Conservation (phyloP, 768 basidiomycete genomes). For the Candolleomyces eurysporus region DNA sequence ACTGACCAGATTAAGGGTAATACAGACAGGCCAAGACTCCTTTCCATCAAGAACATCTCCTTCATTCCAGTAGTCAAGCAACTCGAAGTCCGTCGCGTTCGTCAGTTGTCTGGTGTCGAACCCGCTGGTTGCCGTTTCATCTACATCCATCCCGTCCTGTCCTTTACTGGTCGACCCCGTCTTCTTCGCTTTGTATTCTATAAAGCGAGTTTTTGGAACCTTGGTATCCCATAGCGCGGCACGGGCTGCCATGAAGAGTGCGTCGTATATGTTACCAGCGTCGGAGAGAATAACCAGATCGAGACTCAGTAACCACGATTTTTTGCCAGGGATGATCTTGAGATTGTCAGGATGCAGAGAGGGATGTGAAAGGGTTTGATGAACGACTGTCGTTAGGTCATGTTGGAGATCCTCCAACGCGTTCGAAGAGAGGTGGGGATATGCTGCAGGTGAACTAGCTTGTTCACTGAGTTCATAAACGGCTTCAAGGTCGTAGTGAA, state of each 20-base stretch:
- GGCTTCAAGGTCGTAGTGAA: not conserved
- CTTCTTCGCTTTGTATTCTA: constrained; percentile 59
- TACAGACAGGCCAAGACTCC: constrained; percentile 70
- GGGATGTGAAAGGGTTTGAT: constrained; percentile 62
- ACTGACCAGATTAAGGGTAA: constrained; percentile 77
- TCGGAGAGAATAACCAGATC: constrained; percentile 76
- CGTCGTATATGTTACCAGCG: constrained; percentile 74
- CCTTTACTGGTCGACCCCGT: constrained; percentile 8
- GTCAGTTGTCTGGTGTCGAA: constrained; percentile 54
- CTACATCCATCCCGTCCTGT: constrained; percentile 55
- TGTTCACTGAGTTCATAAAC: not conserved
- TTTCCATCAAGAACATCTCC: constrained; percentile 64
- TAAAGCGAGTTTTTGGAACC: constrained; percentile 68
- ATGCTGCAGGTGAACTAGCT: constrained; percentile 74
- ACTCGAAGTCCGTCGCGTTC: constrained; percentile 76
- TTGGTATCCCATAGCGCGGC: constrained; percentile 81
- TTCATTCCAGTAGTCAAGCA: constrained; percentile 86
- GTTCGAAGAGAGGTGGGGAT: constrained; percentile 60
- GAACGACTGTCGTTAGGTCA: constrained; percentile 64
- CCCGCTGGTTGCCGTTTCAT: constrained; percentile 47
- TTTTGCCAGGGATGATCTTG: constrained; percentile 29
- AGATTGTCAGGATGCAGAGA: constrained; percentile 69
- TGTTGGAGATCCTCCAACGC: constrained; percentile 76
- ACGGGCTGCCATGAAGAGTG: constrained; percentile 74
- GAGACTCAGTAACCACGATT: constrained; percentile 68